Base-by-base conservation (phyloP, 768 basidiomycete genomes). In the Royoungia palumana region DNA sequence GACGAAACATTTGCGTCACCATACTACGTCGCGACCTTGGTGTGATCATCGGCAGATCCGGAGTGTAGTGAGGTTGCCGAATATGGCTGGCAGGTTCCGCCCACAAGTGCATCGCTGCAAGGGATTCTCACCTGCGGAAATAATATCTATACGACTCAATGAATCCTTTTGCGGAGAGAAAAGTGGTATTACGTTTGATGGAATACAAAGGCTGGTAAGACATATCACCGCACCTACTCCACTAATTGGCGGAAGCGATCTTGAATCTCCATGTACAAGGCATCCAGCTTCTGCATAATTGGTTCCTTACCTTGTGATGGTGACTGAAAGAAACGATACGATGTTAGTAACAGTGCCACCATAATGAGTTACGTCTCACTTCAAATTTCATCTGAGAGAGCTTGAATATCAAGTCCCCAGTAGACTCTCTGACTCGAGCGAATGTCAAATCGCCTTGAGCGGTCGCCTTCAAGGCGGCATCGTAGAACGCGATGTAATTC, bases 301-400 rank as follows among this genome's bases (percentile, higher is more conserved):
- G 76, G 69, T 50, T 92, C 89, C 70, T 94, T 79, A 34, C 93
- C 92, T 73, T 93, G 86, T 8, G 92, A 90, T 16, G 96, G 96
- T 20, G 87, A 89, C 89, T 61, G 17, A 56, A 41, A 36, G 30
- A 59, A 25, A 35, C 24, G 40, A 27, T 27, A 8, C 25, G 38
- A 53, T 8, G 34, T 67, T 17, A 65, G 44, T 2, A 8, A n/a
- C 35, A 22, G 30, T 27, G 20, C 55, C 16, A 32, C 14, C 25
- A 22, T 14, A 41, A 22, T 30, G 39, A 41, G 22, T 25, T 27
- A 27, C 28, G 11, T 56, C 81, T 41, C 60, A 92, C 93, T 84
- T 96, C 93, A 64, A 96, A 97, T 69, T 97, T 98, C 93, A 95
- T 94, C 70, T 98, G 94, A 39, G 93, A 95, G n/a, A 99, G 82